Conservation (phyloP, 331 rosid genomes). For the Rhamnella rubrinervis region DNA sequence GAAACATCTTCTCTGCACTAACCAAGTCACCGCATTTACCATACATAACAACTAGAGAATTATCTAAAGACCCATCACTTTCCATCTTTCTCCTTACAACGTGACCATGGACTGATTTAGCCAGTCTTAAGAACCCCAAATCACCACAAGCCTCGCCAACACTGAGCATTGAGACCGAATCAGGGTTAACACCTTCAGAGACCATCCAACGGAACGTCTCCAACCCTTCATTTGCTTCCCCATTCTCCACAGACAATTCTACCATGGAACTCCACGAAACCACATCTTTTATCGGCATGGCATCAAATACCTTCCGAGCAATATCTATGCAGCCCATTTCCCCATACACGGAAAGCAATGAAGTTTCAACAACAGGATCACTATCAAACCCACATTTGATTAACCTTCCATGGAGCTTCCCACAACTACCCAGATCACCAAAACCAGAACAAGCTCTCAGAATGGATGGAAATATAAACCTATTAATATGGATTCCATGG, state of each 20-base stretch:
- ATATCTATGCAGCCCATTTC: conserved; percentile 44
- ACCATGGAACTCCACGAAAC: conserved; percentile 77
- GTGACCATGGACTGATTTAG: conserved; percentile 65
- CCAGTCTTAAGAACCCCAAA: conserved; percentile 49
- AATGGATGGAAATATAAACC: conserved; percentile 70
- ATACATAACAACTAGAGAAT: conserved; percentile 66
- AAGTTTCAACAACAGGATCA: conserved; percentile 69
- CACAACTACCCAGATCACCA: conserved; percentile 47
- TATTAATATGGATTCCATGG: conserved; percentile 22
- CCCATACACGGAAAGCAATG: conserved; percentile 70
- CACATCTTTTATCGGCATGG: conserved; percentile 64
- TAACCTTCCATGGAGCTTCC: conserved; percentile 70
- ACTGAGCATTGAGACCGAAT: conserved; percentile 56
- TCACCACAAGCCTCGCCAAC: conserved; percentile 77
- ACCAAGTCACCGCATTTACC: conserved; percentile 58
- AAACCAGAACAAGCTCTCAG: conserved; percentile 59
- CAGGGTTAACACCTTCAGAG: conserved; percentile 53
- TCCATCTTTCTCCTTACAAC: conserved; percentile 48
- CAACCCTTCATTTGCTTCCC: conserved; percentile 52
- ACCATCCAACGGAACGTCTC: conserved; percentile 61
- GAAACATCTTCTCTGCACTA: conserved; percentile 46
- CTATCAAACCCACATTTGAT: conserved; percentile 50
- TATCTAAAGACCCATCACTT: conserved; percentile 46
- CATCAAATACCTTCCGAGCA: conserved; percentile 69
- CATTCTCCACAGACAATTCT: conserved; percentile 62